Conservation (phyloP, 148 eudicot species). For the Gaultheria prostrata region DNA sequence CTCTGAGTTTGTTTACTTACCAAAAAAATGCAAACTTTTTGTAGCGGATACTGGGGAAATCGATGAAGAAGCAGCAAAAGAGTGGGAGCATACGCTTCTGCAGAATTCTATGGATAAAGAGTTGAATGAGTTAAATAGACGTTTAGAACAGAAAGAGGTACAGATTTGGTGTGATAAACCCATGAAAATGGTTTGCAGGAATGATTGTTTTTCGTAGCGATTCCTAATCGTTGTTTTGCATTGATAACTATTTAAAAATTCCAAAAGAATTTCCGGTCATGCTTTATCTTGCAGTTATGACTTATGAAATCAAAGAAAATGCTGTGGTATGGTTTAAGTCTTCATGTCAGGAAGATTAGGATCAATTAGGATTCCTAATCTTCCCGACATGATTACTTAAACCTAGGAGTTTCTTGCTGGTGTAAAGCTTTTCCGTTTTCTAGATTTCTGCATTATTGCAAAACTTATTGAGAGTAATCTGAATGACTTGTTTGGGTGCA, state of each 20-base stretch:
- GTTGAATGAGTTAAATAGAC: slow-evolving; percentile 76
- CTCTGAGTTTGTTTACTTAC: background rate
- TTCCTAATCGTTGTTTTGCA: background rate
- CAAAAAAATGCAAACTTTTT: slow-evolving; percentile 17
- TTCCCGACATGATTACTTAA: too few species aligned
- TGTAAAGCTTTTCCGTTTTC: background rate
- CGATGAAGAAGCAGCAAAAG: slow-evolving; percentile 94
- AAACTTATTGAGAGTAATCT: background rate
- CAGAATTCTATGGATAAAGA: slow-evolving; percentile 96
- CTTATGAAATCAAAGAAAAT: background rate
- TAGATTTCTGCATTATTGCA: background rate
- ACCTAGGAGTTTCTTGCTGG: background rate
- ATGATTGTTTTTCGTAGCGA: background rate
- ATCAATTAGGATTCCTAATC: background rate
- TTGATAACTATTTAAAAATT: background rate
- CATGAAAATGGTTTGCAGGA: background rate
- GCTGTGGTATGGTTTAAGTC: background rate
- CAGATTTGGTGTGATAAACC: background rate
- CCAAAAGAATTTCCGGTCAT: background rate
- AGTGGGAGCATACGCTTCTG: slow-evolving; percentile 93
- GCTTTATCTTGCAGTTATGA: slow-evolving; percentile 3
- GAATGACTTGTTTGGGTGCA: background rate
- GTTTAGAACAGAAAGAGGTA: slow-evolving; percentile 96
- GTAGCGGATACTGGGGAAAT: slow-evolving; percentile 76
- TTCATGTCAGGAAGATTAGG: background rate